phyloP scores from a whole-genome alignment of 2,329 filamentous ascomycete species.

The Epichloe baconii region DNA sequence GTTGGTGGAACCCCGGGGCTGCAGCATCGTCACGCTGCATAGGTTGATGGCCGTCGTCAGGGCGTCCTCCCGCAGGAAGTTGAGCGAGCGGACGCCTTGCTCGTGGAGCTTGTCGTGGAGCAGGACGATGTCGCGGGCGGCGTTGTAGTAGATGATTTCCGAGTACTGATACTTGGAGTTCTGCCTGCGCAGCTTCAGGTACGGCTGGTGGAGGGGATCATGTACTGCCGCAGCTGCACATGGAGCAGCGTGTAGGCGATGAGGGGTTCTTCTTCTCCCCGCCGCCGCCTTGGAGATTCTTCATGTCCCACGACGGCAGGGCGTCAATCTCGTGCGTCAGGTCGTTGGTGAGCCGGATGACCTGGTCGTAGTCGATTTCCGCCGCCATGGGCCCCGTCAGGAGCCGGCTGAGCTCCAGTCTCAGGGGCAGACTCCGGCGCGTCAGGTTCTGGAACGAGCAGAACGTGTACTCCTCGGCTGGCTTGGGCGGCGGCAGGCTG shows the following conservation, averaged over 20 bases:
- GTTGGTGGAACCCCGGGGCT: constrained; percentile 44
- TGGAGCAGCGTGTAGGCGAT: constrained; percentile 47
- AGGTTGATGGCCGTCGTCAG: constrained; percentile 48
- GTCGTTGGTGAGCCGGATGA: constrained; percentile 47
- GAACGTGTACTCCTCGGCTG: constrained; percentile 41
- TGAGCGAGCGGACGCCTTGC: constrained; percentile 43
- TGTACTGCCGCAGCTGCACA: constrained; percentile 48
- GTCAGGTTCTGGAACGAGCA: constrained; percentile 46
- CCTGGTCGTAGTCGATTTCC: constrained; percentile 47
- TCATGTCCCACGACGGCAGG: constrained; percentile 40
- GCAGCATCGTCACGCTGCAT: constrained; percentile 47
- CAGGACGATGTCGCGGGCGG: constrained; percentile 47
- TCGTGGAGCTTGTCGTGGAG: constrained; percentile 47
- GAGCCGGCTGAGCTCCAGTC: constrained; percentile 43
- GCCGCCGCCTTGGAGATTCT: constrained; percentile 21
- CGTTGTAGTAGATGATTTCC: constrained; percentile 50
- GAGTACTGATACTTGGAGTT: constrained; percentile 51
- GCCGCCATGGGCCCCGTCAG: constrained; percentile 37
- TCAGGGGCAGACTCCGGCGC: constrained; percentile 40
- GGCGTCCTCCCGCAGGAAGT: constrained; percentile 47
- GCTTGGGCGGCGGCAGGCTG: constrained; percentile 36
- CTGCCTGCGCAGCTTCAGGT: constrained; percentile 43
- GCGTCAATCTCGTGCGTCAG: constrained; percentile 48
- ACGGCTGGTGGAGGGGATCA: constrained; percentile 48
- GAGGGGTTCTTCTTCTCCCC: constrained; percentile 36